Base-by-base conservation (phyloP, 225 moss, liverwort and hornwort genomes). In the Sphagnum contortum region DNA sequence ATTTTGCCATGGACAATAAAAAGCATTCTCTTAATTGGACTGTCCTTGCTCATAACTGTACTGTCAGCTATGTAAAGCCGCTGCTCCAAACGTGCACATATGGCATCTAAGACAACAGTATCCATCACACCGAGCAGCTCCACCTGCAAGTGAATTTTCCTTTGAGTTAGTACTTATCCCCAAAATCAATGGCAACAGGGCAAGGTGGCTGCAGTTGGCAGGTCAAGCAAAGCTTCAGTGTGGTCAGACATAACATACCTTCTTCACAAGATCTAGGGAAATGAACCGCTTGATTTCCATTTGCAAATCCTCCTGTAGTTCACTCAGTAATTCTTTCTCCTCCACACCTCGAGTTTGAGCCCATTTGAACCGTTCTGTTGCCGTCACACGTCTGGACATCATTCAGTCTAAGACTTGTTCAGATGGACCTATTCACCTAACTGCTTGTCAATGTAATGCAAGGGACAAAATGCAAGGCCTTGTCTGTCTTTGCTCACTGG, bases 361-460 rank as follows among this genome's bases (percentile, higher is more conserved):
- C 92, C 92, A 93, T 71, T 66, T 88, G 69, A 86, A 83, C 46
- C 89, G 83, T 13, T 83, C 89, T 50, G 85, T 86, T 47, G 75
- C 68, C 64, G 78, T 89, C 63, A 93, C 88, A 56, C 83, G 74
- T 71, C 92, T 92, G 57, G 68, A 77, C 44, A n/a, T 63, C 64
- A 68, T 44, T 48, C 12, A 12, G 7, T 4, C 9, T 64, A 5
- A 64, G 63, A 9, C 63, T 48, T 48, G 6, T 64, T 60, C 13
- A 13, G 6, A 7, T 60, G 8, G 7, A 45, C 12, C 11, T 29
- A 57, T 6, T 55, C 55, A 67, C 6, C 10, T 3, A 44, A n/a
- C 2, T 1, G 55, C 4, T 49, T 7, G 11, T 46, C 3, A 3
- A 2, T 2, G 50, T 9, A 47, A 3, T 47, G 6, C 14, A 48